These are phyloP conservation scores for Rhodotorula sp. DNA, from an alignment of 1,284 basidiomycete species.

Conservation along the genomic window DNA sequence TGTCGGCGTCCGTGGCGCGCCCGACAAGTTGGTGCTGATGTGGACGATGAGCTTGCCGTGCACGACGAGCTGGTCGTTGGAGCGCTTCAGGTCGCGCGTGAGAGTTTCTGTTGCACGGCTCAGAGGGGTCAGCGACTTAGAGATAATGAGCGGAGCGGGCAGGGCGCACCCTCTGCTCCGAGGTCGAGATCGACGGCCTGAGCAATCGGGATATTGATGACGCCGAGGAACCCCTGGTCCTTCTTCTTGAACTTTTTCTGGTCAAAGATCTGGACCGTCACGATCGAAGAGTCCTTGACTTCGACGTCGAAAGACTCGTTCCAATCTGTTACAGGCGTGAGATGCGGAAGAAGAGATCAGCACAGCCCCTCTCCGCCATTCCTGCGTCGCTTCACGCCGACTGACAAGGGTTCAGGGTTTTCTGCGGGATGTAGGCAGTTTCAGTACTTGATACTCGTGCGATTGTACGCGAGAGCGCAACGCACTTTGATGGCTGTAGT, in stretches of 20 bases:
- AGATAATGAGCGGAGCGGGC: not conserved
- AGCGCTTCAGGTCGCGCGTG: constrained; percentile 77
- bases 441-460: not conserved
- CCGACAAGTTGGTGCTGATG: constrained; percentile 66
- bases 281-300: constrained; percentile 84
- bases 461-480: not conserved
- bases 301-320: constrained; percentile 87
- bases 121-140: not conserved
- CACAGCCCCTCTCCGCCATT: not conserved
- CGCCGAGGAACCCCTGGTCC: constrained; percentile 91
- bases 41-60: constrained; percentile 81
- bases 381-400: not conserved
- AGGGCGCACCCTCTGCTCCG: constrained; percentile 76
- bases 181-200: constrained; percentile 86
- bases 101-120: constrained; percentile 61
- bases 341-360: not conserved
- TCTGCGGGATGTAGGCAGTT: constrained; percentile 44
- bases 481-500: constrained; percentile 74
- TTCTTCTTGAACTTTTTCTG: constrained; percentile 94
- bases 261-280: constrained; percentile 94
- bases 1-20: constrained; percentile 46
- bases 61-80: constrained; percentile 79
- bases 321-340: constrained; percentile 58
- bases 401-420: constrained; percentile 73
- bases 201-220: constrained; percentile 84